Base-by-base conservation (phyloP, 2,329 filamentous ascomycete species). In the Pseudogymnoascus sp. region DNA sequence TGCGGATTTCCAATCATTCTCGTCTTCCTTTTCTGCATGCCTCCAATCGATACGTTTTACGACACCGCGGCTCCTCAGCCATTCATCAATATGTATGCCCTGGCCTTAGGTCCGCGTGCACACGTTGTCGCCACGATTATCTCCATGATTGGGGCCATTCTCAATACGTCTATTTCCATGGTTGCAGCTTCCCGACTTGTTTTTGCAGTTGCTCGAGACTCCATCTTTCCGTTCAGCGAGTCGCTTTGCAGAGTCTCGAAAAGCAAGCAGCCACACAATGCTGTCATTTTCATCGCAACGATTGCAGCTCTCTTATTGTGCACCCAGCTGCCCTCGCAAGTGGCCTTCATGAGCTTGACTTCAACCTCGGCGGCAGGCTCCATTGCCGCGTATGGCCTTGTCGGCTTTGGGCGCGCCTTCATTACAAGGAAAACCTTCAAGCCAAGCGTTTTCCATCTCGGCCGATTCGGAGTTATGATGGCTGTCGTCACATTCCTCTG, bases 1-100 rank as follows among this genome's bases (percentile, higher is more conserved):
- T 71, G 70, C 45, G 70, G 70, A 14, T 71, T 72, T 61, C 69
- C 70, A 12, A 71, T 72, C 28, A 72, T 72, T 23, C 66, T 72
- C 28, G 23, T 72, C 25, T 72, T 72, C 45, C 62, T 72, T 5
- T 72, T 72, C 61, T 72, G 70, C 62, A 72, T 72, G 70, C 70
- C 70, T 12, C 61, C 69, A 0, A 72, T 72, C 37, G 70, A 72
- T 60, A 71, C 66, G 1, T 72, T 72, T 61, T 72, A 72, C 62
- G 49, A 68, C 45, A 71, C 69, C 55, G 66, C 61, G 18, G 70
- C 66, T 11, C 70, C 70, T 6, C 70, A 72, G 64, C 70, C 70
- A 14, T 72, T 66, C 43, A 59, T 66, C 40, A 61, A 65, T 23
- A 65, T 66, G 61, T 66, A 66, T 40, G 63, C 64, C 23, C 25